Evolutionary conservation across 495 filamentous ascomycete species (phyloP), one percentile per base, ranked within the genome.

Genomic region (Penicillium silybi): DNA sequence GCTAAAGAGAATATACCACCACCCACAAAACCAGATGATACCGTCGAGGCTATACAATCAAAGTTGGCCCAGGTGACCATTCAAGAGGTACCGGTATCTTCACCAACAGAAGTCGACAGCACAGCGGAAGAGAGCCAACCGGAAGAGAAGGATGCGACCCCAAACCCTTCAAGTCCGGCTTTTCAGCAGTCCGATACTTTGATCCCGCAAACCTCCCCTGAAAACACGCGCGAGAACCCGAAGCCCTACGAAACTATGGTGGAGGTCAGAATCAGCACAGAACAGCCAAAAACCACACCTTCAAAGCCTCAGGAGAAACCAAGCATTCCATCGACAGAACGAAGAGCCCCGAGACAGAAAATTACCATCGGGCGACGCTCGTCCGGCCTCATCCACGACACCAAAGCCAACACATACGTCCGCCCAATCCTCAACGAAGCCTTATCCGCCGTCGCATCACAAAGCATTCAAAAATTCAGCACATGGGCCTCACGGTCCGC

Each of bases 401-500:
- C 57, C 19, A 68, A 69, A 39, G 55, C 56, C 16, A 75, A 68
- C 53, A 46, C 58, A 25, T 77, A 77, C 35, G 71, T 72, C n/a
- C 63, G 54, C 3, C 54, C 63, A 17, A 72, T 77, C 20, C 56
- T 77, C 5, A 50, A 69, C 34, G 69, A 75, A 56, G 68, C 71
- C 1, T 19, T 70, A 13, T 74, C 73, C 1, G 58, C 67, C 3
- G 52, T 67, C 18, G 67, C 71, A 1, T 67, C 71, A 1, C 68
- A 69, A 49, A 62, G 62, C 17, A 64, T 74, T 8, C 73, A 75
- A 46, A 75, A 63, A 42, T 77, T 77, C 45, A 53, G 48, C 37
- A 68, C 71, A 1, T 76, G 74, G 74, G 71, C 71, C 26, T 65
- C 66, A 1, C 65, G 68, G 17, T 71, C 68, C 3, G 72, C 64